Conservation (phyloP, 2,329 filamentous ascomycete species). For the Fusarium siculi region DNA sequence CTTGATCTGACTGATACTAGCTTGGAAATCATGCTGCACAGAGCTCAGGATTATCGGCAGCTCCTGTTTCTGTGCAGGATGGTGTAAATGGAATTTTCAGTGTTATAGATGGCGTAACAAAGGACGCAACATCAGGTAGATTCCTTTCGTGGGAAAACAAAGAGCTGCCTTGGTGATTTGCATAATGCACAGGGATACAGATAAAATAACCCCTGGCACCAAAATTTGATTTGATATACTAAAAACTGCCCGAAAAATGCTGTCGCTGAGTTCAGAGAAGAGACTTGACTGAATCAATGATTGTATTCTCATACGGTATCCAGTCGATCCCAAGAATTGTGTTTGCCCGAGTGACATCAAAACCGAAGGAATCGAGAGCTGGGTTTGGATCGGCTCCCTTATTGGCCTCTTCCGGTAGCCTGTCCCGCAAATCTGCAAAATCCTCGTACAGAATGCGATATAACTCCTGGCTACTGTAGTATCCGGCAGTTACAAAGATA, state of each 20-base stretch:
- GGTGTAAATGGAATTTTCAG: neutral
- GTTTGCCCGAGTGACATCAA: neutral
- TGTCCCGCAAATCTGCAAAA: neutral
- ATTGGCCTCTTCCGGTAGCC: neutral
- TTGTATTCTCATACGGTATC: neutral
- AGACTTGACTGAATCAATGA: neutral
- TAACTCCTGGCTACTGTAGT: neutral
- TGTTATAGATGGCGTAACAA: neutral
- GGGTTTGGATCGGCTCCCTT: neutral
- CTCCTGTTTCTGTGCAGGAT: neutral
- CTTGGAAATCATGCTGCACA: neutral
- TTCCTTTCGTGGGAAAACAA: neutral
- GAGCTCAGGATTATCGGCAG: neutral
- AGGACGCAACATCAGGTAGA: neutral
- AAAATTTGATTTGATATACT: too few relatives aligned
- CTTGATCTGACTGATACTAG: neutral
- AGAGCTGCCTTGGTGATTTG: neutral
- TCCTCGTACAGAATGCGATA: neutral
- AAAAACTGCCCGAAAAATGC: too few relatives aligned
- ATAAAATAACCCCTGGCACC: too few relatives aligned
- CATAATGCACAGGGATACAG: too few relatives aligned
- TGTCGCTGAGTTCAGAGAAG: neutral
- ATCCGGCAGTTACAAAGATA: neutral
- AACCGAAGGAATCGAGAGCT: neutral
- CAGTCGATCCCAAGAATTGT: neutral